A percentile compares a stretch with the other conserved stretches of the same genome.
These are phyloP conservation scores for Artemisia tridentata DNA, from an alignment of 129 eudicot genomes.

Conservation along the genomic window DNA sequence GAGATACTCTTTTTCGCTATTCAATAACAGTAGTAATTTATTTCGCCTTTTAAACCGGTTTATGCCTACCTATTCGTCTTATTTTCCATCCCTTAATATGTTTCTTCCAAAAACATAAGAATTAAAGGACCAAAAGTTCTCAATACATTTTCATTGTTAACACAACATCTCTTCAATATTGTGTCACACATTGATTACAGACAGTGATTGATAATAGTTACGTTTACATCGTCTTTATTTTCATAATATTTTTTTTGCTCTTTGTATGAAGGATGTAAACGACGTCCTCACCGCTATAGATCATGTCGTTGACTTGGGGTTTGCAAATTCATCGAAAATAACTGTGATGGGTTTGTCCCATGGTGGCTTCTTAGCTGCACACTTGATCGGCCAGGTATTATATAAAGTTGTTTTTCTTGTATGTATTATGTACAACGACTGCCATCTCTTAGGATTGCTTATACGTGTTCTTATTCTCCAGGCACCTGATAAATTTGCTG, in stretches of 20 bases:
- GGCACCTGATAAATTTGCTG: conserved; percentile 86
- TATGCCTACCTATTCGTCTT: conserved; percentile 1
- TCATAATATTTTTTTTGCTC: background rate
- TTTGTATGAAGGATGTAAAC: conserved; percentile 67
- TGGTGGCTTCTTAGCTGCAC: conserved; percentile 91
- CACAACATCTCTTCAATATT: background rate
- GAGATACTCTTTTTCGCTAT: background rate
- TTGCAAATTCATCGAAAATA: conserved; percentile 81
- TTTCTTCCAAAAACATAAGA: too few relatives aligned
- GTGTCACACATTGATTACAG: background rate
- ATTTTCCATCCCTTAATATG: background rate
- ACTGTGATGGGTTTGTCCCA: conserved; percentile 86
- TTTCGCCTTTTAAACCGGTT: background rate
- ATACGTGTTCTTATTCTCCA: conserved; percentile 27
- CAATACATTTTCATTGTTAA: too few relatives aligned
- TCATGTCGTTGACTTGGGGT: conserved; percentile 57
- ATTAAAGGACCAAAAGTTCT: too few relatives aligned
- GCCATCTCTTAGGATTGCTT: background rate
- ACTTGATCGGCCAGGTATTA: conserved; percentile 92
- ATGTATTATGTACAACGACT: background rate
- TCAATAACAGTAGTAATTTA: background rate
- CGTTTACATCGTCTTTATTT: background rate
- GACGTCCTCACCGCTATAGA: conserved; percentile 91
- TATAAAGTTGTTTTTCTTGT: background rate
- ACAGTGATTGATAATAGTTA: conserved; percentile 1